Evolutionary conservation across 2,329 filamentous ascomycete species (phyloP), one percentile per base, ranked within the genome.

Genomic region (Botrytis deweyae): DNA sequence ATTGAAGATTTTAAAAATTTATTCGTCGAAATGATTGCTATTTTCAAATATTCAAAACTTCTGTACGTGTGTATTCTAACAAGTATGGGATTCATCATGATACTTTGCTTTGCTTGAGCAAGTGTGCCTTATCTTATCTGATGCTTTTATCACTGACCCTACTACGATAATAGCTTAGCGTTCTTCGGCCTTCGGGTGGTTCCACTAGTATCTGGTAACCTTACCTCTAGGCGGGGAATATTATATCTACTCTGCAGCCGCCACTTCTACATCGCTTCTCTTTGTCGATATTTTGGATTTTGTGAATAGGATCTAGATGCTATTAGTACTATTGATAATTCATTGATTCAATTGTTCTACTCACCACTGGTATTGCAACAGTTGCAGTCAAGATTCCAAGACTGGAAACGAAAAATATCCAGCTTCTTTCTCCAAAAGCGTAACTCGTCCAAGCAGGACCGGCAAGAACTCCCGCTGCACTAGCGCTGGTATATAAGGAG

Each of bases 361-460:
- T 73, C 33, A 73, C 71, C 16, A 69, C 44, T 38, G 64, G 71
- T 46, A 73, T 42, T 29, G 65, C 69, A 42, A 72, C 69, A 52
- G 61, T 69, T 33, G 72, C 72, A 55, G 71, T 72, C 46, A 76
- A 72, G 25, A 75, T 55, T 29, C 72, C 75, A 59, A 75, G 66
- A 64, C 74, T 75, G 10, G 59, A 55, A 14, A 72, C 74, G 25
- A 75, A 67, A 25, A 63, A 64, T 58, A 33, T 62, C 75, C 75
- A 76, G n/a, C 69, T 62, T 46, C 29, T 62, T 12, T 70, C 58
- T 59, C 72, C 65, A 71, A 72, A 74, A 2, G 70, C 72, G 36
- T 66, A 72, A 58, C 73, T 70, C 16, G 75, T 61, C 69, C 68
- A 74, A 10, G 71, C 68, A 65, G 74, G 75, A 4, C 75, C 75